Evolutionary conservation across 2,329 filamentous ascomycete genomes (phyloP), one percentile per base, ranked within the genome.

Genomic region (Aspergillus sp.): DNA sequence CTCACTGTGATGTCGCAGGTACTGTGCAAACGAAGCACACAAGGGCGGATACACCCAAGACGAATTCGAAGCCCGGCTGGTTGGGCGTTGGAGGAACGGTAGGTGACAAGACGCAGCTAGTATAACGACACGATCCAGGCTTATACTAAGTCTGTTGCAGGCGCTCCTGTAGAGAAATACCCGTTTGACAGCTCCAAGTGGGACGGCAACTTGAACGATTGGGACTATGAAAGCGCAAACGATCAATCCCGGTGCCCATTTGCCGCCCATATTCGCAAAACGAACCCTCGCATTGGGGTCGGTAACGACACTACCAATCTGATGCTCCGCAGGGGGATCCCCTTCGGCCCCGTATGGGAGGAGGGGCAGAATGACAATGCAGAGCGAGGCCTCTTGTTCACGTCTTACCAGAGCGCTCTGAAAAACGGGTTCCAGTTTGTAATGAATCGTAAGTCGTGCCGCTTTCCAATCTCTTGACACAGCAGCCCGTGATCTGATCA

Each of bases 1-100:
- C 6, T 26, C 10, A 11, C 11, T 42, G 9, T 20, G 9, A 19
- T 46, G 2, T 19, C 10, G 6, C 16, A 52, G 50, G 36, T 52
- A 30, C 17, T 22, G 42, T 6, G 40, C 44, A 11, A 19, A 45
- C 1, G 49, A 17, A 20, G 50, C 50, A 13, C 19, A 38, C 14
- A 26, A 49, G 50, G 35, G 43, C 19, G 6, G 42, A 13, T 41
- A 44, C 3, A 44, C 44, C 22, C 17, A 13, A 6, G 51, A 30
- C 19, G 30, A 54, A 36, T 36, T 54, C 10, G 38, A 20, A 38
- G 49, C 52, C 10, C 52, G 32, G 24, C 19, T 54, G 19, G 35
- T 54, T 16, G 49, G 52, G 3, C 20, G 52, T 13, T 54, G 52
- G 52, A 48, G 46, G 24, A 54, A 36, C 38, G 52, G 49, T 54